These are phyloP conservation scores for Mucuna pruriens DNA, from an alignment of 306 rosid species.

Conservation along the genomic window DNA sequence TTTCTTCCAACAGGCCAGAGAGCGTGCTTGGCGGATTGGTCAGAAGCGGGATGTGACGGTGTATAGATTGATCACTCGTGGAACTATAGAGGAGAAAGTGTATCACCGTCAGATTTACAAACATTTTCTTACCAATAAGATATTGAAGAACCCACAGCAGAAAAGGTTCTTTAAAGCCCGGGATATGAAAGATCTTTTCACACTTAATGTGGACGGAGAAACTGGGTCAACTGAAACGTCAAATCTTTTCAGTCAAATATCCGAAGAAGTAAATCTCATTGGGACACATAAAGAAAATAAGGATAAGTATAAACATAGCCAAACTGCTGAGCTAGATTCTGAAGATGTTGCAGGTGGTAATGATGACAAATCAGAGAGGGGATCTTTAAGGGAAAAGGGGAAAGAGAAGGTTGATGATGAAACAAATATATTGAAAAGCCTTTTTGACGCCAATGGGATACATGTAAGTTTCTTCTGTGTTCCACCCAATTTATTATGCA, in stretches of 20 bases:
- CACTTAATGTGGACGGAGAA: constrained; percentile 72
- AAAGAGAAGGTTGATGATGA: constrained; percentile 78
- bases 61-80: constrained; percentile 92
- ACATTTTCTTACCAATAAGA: constrained; percentile 94
- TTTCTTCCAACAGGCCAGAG: constrained; percentile 80
- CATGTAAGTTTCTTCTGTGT: constrained; percentile 67
- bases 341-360: constrained; percentile 45
- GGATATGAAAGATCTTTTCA: constrained; percentile 97
- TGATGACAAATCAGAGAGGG: constrained; percentile 42
- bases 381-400: constrained; percentile 53
- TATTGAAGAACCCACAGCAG: constrained; percentile 96
- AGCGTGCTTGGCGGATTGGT: constrained; percentile 99
- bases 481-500: constrained; percentile 19
- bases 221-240: constrained; percentile 87
- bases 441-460: constrained; percentile 84
- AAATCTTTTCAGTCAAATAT: constrained; percentile 73
- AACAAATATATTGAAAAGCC: constrained; percentile 74
- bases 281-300: constrained; percentile 59
- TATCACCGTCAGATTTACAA: constrained; percentile 98
- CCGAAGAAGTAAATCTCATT: constrained; percentile 70
- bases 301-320: constrained; percentile 42
- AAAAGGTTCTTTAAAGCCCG: constrained; percentile 95
- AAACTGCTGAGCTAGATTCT: constrained; percentile 36
- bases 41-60: constrained; percentile 93
- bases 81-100: constrained; percentile 97